Base-by-base conservation (phyloP, 805 yeast species). In the Saturnispora serradocipensis region DNA sequence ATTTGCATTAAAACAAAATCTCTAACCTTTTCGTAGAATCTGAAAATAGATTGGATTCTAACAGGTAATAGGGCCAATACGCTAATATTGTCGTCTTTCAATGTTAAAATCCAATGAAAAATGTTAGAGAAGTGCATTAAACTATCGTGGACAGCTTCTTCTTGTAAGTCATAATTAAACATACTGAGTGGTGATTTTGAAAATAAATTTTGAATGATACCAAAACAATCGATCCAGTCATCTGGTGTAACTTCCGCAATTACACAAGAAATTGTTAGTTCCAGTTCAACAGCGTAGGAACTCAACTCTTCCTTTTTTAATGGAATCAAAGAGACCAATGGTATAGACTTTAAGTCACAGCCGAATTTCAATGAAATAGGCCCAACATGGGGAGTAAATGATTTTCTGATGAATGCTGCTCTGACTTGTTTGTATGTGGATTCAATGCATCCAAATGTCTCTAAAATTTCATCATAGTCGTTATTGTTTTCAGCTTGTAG, bases 211-310 rank as follows among this genome's bases (percentile, higher is more conserved):
- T 90, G 97, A 44, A 91, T 67, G 1, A 82, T 67, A 60, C 88
- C 91, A 63, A 79, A 86, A 3, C 84, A 77, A 51, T 76, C 75
- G 48, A 88, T 72, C 97, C 97, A 91, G 59, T 90, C 95, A 54
- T 77, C 78, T 11, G 80, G 65, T 11, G 80, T 74, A 34, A 84
- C 75, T 10, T 79, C 75, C 27, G 68, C 71, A 61, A 84, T 81
- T 32, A 84, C 72, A 3, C 77, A 75, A 2, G 76, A 70, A 27
- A 86, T 74, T 6, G 87, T 69, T 16, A 72, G 70, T 66, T 90
- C 91, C 53, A 90, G 65, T 45, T 76, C 75, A 50, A 75, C 76
- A 22, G 88, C 72, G 67, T 87, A 84, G 46, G 72, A 68, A 53
- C 83, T 82, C 53, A 88, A 75, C 36, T 72, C 77, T 30, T 69